Conservation (phyloP, 352 stramenopile genomes). For the Pythium brassicae region DNA sequence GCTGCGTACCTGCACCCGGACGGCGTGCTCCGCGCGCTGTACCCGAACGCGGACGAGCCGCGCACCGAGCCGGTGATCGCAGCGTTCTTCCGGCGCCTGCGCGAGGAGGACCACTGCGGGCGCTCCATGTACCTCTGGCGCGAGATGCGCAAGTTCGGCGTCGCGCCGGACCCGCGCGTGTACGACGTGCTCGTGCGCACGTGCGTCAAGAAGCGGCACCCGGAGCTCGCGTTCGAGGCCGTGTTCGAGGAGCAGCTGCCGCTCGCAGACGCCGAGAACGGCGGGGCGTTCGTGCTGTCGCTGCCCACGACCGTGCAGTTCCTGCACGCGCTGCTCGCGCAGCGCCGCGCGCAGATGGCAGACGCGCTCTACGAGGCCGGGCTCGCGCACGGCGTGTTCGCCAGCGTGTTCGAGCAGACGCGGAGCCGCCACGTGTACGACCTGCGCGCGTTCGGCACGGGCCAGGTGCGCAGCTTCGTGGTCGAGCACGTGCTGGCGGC, state of each 20-base stretch:
- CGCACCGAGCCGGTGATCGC: slow-evolving; percentile 63
- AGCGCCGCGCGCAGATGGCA: slow-evolving; percentile 59
- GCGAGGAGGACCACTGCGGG: slow-evolving; percentile 82
- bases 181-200: slow-evolving; percentile 80
- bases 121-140: slow-evolving; percentile 84
- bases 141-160: slow-evolving; percentile 73
- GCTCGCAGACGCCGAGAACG: slow-evolving; percentile 36
- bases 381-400: slow-evolving; percentile 43
- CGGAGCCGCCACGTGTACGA: slow-evolving; percentile 54
- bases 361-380: slow-evolving; percentile 61
- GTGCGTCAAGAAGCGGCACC: slow-evolving; percentile 81
- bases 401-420: slow-evolving; percentile 44
- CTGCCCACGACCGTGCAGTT: slow-evolving; percentile 57
- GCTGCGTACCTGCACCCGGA: slow-evolving; percentile 84
- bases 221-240: slow-evolving; percentile 67
- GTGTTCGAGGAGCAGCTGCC: slow-evolving; percentile 63
- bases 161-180: slow-evolving; percentile 62
- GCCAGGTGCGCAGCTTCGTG: slow-evolving; percentile 57
- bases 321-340: slow-evolving; percentile 65
- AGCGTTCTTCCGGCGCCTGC: slow-evolving; percentile 76
- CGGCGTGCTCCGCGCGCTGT: slow-evolving; percentile 72
- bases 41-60: slow-evolving; percentile 74
- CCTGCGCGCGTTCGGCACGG: slow-evolving; percentile 49
- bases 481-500: slow-evolving; percentile 55
- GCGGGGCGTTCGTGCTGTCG: slow-evolving; percentile 57